A percentile compares a stretch with the other conserved stretches of the same genome.
Evolutionary conservation across 176 grass and related monocot genomes (phyloP).

Genomic region (Raddia guianensis): DNA sequence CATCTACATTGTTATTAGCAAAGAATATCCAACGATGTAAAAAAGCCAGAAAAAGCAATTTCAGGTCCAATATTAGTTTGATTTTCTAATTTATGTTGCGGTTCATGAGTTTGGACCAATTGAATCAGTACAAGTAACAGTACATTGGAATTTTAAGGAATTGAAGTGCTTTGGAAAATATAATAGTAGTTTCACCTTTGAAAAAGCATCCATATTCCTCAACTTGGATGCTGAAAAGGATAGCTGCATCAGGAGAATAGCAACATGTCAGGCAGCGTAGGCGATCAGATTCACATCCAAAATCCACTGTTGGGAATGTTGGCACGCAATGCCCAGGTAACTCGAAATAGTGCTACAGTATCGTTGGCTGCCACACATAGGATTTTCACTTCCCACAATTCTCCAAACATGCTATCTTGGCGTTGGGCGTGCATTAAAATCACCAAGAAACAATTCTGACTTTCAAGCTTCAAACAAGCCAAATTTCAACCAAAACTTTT

Average conservation of each 20-base stretch:
- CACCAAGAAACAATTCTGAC: not conserved
- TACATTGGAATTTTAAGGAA: not conserved
- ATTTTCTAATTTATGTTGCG: not conserved
- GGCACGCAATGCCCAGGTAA: not conserved
- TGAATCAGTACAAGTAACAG: not conserved
- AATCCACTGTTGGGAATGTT: slow-evolving; percentile 18
- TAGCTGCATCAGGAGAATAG: slow-evolving; percentile 53
- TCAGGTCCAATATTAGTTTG: not conserved
- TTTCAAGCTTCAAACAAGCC: not conserved
- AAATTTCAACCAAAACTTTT: too few species aligned
- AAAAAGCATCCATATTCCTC: slow-evolving; percentile 69
- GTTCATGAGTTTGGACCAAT: not conserved
- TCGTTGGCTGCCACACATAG: not conserved
- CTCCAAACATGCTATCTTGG: not conserved
- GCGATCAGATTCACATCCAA: slow-evolving; percentile 21
- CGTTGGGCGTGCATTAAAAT: not conserved
- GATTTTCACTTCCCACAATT: not conserved
- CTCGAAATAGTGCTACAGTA: not conserved
- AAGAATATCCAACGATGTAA: slow-evolving; percentile 19
- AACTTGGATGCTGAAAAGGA: slow-evolving; percentile 86
- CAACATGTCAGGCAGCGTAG: slow-evolving; percentile 22
- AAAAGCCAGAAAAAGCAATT: slow-evolving; percentile 1
- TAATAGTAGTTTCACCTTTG: slow-evolving; percentile 61
- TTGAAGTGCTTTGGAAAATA: slow-evolving; percentile 10
- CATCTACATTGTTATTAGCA: not conserved